These are phyloP conservation scores for Entomortierella parvispora DNA, from an alignment of 192 early-diverging fungal genomes.

Conservation along the genomic window DNA sequence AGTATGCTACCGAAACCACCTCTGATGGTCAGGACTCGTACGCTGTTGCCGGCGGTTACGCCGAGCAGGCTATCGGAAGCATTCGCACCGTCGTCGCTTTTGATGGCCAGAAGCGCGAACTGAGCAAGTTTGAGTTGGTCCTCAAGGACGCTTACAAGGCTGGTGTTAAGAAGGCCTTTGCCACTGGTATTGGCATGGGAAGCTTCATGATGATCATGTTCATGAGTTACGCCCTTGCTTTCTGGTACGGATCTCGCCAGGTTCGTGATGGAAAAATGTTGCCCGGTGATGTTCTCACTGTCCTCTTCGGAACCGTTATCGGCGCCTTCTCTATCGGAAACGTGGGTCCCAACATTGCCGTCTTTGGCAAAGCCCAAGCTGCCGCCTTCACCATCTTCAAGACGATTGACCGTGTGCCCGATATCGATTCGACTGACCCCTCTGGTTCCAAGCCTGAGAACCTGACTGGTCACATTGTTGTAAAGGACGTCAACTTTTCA, in stretches of 20 bases:
- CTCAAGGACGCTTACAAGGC: constrained; percentile 68
- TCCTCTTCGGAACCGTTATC: constrained; percentile 81
- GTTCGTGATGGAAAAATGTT: constrained; percentile 61
- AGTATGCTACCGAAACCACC: constrained; percentile 58
- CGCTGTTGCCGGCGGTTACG: constrained; percentile 85
- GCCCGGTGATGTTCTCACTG: constrained; percentile 68
- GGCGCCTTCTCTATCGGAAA: constrained; percentile 68
- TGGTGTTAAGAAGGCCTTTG: constrained; percentile 71
- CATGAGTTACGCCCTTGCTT: constrained; percentile 79
- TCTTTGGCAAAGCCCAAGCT: constrained; percentile 79
- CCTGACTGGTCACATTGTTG: constrained; percentile 74
- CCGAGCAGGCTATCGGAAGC: constrained; percentile 82
- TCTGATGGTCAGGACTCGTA: constrained; percentile 73
- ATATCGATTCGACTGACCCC: constrained; percentile 71
- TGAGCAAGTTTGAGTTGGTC: constrained; percentile 45
- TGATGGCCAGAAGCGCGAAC: constrained; percentile 78
- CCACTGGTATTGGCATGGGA: constrained; percentile 76
- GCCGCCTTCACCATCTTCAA: constrained; percentile 84
- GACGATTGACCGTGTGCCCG: constrained; percentile 84
- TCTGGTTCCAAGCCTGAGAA: constrained; percentile 64
- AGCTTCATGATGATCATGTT: constrained; percentile 82
- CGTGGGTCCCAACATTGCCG: constrained; percentile 72
- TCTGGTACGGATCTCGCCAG: constrained; percentile 83
- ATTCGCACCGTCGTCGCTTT: constrained; percentile 93
- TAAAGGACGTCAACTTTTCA: constrained; percentile 79